Evolutionary conservation across 352 stramenopile genomes (phyloP).

Genomic region (Globisporangium barbulae): DNA sequence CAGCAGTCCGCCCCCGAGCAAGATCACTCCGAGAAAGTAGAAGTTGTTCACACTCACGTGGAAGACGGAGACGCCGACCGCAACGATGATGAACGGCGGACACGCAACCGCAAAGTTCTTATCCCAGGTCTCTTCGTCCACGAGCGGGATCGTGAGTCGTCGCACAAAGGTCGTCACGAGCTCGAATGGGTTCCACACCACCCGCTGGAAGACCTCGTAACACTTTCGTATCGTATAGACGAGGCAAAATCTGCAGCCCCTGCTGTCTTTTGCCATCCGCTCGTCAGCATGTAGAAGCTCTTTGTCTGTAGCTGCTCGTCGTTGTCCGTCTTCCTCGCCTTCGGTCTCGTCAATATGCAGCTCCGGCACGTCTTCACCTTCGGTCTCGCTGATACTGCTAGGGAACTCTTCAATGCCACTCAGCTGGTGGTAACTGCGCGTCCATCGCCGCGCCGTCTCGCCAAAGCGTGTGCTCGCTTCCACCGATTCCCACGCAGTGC

Average conservation of each 20-base stretch:
- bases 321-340: slow-evolving; percentile 10
- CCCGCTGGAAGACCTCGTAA: slow-evolving; percentile 34
- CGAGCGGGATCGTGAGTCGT: slow-evolving; percentile 69
- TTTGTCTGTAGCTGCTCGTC: slow-evolving; percentile 3
- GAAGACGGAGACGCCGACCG: slow-evolving; percentile 55
- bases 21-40: slow-evolving; percentile 41
- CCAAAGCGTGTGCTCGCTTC: slow-evolving; percentile 59
- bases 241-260: not conserved
- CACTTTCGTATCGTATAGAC: slow-evolving; percentile 17
- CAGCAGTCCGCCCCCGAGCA: slow-evolving; percentile 38
- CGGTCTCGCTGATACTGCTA: slow-evolving; percentile 25
- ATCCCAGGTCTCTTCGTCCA: slow-evolving; percentile 81
- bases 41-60: slow-evolving; percentile 42
- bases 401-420: slow-evolving; percentile 57
- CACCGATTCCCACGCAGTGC: slow-evolving; percentile 58
- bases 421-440: slow-evolving; percentile 56
- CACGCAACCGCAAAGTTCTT: slow-evolving; percentile 68
- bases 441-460: slow-evolving; percentile 57
- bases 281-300: not conserved
- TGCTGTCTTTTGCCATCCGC: not conserved
- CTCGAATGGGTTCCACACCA: slow-evolving; percentile 73
- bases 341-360: slow-evolving; percentile 14
- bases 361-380: slow-evolving; percentile 9
- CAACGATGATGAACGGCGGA: slow-evolving; percentile 54
- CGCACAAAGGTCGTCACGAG: slow-evolving; percentile 64